Percentiles rank a stretch among this genome's conserved stretches.
Evolutionary conservation across 73 alveolate species (phyloP).

Genomic region (Paramecium tetraurelia): DNA sequence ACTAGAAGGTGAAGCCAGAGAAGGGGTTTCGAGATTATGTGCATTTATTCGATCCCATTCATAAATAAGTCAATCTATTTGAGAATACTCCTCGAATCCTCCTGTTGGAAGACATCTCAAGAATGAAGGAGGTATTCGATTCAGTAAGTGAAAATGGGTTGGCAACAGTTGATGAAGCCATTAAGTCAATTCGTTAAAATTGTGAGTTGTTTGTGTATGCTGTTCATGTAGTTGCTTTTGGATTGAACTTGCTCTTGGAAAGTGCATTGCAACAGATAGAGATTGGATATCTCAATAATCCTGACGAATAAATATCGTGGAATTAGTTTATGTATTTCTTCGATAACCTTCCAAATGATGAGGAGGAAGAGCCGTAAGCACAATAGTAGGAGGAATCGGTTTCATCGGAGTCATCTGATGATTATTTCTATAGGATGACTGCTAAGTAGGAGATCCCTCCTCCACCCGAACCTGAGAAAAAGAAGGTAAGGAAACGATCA

Average conservation of each 20-base stretch:
- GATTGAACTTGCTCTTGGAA: neutral
- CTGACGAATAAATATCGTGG: neutral
- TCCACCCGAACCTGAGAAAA: neutral
- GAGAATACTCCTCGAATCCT: neutral
- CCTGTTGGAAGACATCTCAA: neutral
- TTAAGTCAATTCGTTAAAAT: neutral
- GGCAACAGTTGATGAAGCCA: neutral
- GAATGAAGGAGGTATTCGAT: neutral
- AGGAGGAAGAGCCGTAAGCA: neutral
- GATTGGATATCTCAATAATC: neutral
- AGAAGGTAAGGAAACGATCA: neutral
- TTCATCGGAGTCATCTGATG: neutral
- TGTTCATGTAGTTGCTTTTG: neutral
- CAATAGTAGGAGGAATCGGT: neutral
- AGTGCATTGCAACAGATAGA: neutral
- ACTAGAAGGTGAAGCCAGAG: neutral
- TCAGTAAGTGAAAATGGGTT: neutral
- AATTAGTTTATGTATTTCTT: neutral
- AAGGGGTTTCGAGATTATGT: conserved; percentile 5
- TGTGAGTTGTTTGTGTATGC: conserved; percentile 2
- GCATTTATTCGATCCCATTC: conserved; percentile 22
- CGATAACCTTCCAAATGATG: neutral
- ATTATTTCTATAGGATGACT: conserved; percentile 6
- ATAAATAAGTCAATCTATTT: neutral
- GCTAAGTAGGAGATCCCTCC: neutral